Percentiles rank a stretch among this genome's conserved stretches.
Evolutionary conservation across 345 rosid species (phyloP).

Genomic region (Citrus maxima): DNA sequence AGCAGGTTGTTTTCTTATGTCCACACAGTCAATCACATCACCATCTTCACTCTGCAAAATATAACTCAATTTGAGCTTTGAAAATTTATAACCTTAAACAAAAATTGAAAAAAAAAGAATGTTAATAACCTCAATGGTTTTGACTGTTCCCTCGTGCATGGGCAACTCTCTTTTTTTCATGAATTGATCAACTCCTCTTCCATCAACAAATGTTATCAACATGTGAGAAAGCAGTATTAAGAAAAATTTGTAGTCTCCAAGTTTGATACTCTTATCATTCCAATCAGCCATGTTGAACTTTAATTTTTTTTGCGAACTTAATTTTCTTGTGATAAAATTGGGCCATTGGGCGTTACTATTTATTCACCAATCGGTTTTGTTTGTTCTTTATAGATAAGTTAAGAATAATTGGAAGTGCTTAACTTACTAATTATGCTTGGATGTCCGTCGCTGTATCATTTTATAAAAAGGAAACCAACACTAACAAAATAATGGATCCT

Average conservation of each 20-base stretch:
- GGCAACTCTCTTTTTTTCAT: background rate
- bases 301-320: background rate
- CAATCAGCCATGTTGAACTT: background rate
- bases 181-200: background rate
- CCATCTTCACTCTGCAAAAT: background rate
- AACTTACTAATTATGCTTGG: background rate
- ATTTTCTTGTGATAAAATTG: background rate
- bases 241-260: background rate
- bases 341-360: background rate
- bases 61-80: background rate
- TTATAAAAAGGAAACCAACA: background rate
- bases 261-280: background rate
- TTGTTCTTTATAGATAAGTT: background rate
- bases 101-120: too few relatives aligned
- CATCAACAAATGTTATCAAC: background rate
- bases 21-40: slow-evolving; percentile 22
- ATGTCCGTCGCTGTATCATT: background rate
- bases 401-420: background rate
- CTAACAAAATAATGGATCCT: background rate
- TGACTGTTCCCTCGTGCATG: background rate
- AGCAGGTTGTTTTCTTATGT: slow-evolving; percentile 27
- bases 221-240: background rate
- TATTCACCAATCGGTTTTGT: background rate
- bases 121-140: background rate
- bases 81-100: background rate